Evolutionary conservation across 164 flowering plant species (phyloP), one percentile per base, ranked within the genome.

Genomic region (Hamamelis virginiana): DNA sequence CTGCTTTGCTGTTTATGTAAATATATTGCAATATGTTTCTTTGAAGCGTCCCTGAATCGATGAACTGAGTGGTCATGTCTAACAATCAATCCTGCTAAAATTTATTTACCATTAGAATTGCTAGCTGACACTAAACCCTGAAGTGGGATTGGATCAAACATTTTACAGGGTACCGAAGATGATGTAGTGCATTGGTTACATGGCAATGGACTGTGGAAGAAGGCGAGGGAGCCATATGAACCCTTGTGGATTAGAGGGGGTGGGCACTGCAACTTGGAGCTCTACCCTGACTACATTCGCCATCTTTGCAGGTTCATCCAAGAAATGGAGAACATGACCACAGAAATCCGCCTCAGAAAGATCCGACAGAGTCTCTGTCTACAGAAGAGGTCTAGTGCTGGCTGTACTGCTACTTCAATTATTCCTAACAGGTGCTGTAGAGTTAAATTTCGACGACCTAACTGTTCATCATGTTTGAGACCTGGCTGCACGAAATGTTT

Each of bases 241-340:
- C 98, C 98, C 9, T 63, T 94, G 22, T 92, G 98, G 97, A 91
- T 92, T 18, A 92, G 92, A 79, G 97, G 98, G 51, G 97, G 98
- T 14, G 97, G 97, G 5, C 98, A 94, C 77, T 92, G 97, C 86
- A 91, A 94, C 83, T 73, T 94, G 79, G 98, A 94, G 83, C 84
- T 94, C 16, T 94, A 89, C 70, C 98, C 98, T 5, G 98, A 94
- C 66, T 94, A 89, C 83, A 85, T 91, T 45, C 89, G 92, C 72
- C 98, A 94, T 69, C 87, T 94, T 11, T 82, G 80, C 81, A 78
- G 74, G 64, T 94, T 87, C 63, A 64, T 94, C 69, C 84, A 76
- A 21, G 94, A 94, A 67, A 90, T 94, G 98, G 98, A 94, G 81
- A 86, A 78, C 60, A 77, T 80, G 18, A 91, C 86, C 43, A 89